Base-by-base conservation (phyloP, 2,329 filamentous ascomycete genomes). In the Trichoderma hamatum region DNA sequence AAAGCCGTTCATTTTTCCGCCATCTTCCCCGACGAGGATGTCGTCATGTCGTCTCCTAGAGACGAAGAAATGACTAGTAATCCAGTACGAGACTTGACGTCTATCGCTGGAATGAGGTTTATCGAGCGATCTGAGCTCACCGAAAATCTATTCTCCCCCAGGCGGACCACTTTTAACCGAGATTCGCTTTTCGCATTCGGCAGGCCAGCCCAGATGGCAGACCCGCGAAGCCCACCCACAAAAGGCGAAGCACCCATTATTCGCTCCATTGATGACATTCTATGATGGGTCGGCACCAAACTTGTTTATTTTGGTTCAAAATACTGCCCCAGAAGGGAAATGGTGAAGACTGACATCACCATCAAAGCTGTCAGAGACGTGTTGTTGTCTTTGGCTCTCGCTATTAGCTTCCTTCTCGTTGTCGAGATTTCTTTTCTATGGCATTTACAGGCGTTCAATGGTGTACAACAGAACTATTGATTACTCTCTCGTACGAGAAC, bases 221-320 rank as follows among this genome's bases (percentile, higher is more conserved):
- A 94, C 76, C 92, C 92, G 16, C 83, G 92, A 73, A 94, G 91
- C 76, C 92, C 92, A 19, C 90, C 91, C 0, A 92, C 90, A 14
- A 88, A 87, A 74, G 91, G 92, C 49, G 90, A 91, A 77, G 89
- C 88, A 69, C 90, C 92, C 3, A 94, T 95, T 70, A 88, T 89
- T 63, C 85, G 92, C 68, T 94, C 90, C 69, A 95, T 95, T 74
- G 90, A 92, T 77, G 91, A 94, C 75, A 83, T 93, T 63, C 82
- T 94, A 79, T 94, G 84, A 83, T 66, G 64, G 70, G 62, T 49
- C 52, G 46, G 52, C 24, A 46, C 30, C 43, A 68, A 34, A 32
- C 54, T 34, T 21, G 19, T 46, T 21, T 43, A 66, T 51, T 30
- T 56, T 10, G 28, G 26, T 51, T 36, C 28, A 51, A 59, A 46